These are phyloP conservation scores for Letharia columbiana DNA, from an alignment of 495 filamentous ascomycete species.

Conservation along the genomic window DNA sequence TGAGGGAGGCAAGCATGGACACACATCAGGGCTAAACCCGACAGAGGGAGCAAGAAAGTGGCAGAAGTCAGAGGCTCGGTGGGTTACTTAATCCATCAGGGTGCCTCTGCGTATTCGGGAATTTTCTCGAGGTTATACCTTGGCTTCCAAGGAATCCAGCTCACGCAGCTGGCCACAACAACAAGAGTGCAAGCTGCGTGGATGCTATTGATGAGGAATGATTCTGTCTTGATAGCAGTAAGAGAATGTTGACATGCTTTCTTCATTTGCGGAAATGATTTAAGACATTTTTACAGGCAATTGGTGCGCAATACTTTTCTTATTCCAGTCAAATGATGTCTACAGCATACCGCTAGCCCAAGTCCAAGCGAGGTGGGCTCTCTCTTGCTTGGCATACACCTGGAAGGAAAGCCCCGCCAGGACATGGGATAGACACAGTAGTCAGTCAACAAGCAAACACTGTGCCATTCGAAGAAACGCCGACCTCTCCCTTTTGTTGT, in stretches of 20 bases:
- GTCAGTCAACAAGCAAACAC: too few relatives aligned
- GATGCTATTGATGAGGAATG: background rate
- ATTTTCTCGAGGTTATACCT: slow-evolving; percentile 8
- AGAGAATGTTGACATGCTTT: background rate
- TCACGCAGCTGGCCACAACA: background rate
- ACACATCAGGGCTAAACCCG: background rate
- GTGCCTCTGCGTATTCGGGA: slow-evolving; percentile 22
- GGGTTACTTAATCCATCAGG: slow-evolving; percentile 17
- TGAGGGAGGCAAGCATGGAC: slow-evolving; percentile 2
- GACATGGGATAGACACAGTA: too few relatives aligned
- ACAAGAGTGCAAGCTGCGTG: background rate
- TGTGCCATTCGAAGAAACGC: too few relatives aligned
- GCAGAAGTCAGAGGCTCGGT: slow-evolving; percentile 15
- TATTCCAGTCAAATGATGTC: background rate
- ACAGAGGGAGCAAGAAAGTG: background rate
- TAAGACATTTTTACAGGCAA: background rate
- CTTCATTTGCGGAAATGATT: background rate
- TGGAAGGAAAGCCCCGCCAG: background rate
- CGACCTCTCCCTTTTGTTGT: too few relatives aligned
- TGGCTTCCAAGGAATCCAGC: background rate
- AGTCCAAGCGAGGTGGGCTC: background rate
- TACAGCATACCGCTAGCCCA: background rate
- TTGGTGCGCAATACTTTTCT: background rate
- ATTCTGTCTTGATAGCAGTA: background rate
- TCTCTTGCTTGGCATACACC: background rate